Evolutionary conservation across 176 grass and related monocot species (phyloP), one percentile per base, ranked within the genome.

Genomic region (Avena atlantica): DNA sequence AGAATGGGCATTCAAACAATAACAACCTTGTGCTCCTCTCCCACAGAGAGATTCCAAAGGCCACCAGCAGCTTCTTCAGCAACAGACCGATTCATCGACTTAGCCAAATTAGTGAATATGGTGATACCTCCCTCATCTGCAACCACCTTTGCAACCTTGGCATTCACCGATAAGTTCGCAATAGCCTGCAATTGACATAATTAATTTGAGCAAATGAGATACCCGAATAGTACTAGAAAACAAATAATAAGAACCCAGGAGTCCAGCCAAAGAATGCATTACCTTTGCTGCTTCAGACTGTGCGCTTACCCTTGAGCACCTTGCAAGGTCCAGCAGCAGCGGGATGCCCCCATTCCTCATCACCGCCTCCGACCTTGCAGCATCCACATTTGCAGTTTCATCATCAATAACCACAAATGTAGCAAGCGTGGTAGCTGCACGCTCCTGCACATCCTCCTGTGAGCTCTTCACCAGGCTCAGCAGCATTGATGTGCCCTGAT

Each of bases 21-120:
- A 84, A 87, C 61, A 81, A 99, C 97, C 97, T 99, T 99, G 74
- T 99, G 97, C 24, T 97, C 97, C 78, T 99, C 94, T 34, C 94
- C 97, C 16, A 99, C 97, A 70, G 97, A 99, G 66, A 99, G 97
- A 90, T 99, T 99, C 97, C 97, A 99, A 84, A 99, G 97, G 58
- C 97, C 97, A 69, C 97, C 97, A 72, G 97, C 94, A 83, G 97
- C 97, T 84, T 99, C 97, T 93, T 99, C 97, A 82, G 97, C 94
- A 80, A 99, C 97, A 91, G 90, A 78, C 60, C 94, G 89, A 86
- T 97, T 99, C 88, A 85, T 94, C 0, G 97, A 99, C 84, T 87
- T 91, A 34, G 97, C 97, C 50, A 99, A 89, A 83, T 91, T 88
- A 21, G 89, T 94, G 52, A 99, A 91, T 76, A 99, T 94, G 74